Evolutionary conservation across 208 protist species (phyloP), one percentile per base, ranked within the genome.

Genomic region (Acanthamoeba lenticulata): DNA sequence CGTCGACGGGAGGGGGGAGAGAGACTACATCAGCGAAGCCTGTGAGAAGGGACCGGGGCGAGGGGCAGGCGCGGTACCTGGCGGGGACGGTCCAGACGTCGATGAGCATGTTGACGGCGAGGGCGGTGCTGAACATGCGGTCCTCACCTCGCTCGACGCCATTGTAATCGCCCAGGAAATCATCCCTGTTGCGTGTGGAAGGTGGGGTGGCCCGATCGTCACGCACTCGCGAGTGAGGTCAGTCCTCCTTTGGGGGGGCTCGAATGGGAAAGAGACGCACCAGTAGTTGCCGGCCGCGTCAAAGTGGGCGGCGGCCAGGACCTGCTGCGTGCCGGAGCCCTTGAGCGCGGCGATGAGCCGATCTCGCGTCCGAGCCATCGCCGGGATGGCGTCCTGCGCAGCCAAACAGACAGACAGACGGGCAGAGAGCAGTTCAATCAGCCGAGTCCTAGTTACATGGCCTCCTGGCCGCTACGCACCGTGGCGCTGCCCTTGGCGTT

Each of bases 141-240:
- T 90, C 83, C 49, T 90, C 83, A 6, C 83, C 83, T 1, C 83
- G 44, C 38, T 69, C 38, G 15, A 90, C 49, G 1, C 49, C 49
- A 47, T 7, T 7, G 38, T 90, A 90, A 47, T 90, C 83, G 2
- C 83, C 83, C 1, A 90, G 32, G 19, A 90, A 90, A n/a, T 90
- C 83, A 9, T 90, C 83, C 83, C 83, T 90, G 49, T 42, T 36
- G 47, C 19, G 47, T 4, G 47, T 24, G 11, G 0, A 52, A 13
- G 29, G 40, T 49, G 72, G 62, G 27, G 27, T 9, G 49, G 13
- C 49, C 19, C 49, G 49, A 57, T 24, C 9, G 19, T 57, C 49
- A 57, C n/a, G n/a, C n/a, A 29, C 11, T 60, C 19, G 52, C 52
- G 19, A 29, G 52, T 5, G 52, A 11, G 17, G 52, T 24, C 1